Evolutionary conservation across 352 stramenopile species (phyloP), one percentile per base, ranked within the genome.

Genomic region (Globisporangium solare): DNA sequence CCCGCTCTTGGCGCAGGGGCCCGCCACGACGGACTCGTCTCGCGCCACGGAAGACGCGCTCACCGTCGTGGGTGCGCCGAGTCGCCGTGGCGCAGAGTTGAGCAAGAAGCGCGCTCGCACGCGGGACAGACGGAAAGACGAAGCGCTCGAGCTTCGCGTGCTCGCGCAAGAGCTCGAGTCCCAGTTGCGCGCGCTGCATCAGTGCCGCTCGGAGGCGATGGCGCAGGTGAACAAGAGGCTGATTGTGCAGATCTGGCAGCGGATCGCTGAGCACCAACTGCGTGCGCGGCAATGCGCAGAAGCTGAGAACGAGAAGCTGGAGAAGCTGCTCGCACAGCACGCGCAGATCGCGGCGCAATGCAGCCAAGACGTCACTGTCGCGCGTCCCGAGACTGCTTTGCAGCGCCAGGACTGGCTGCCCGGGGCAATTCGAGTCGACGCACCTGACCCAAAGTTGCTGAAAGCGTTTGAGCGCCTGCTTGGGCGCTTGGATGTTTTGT

Each of bases 211-310:
- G 2, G 15, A 39, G 13, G 27, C 32, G 42, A 32, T 52, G 12
- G 42, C 45, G 53, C 27, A 27, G 8, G 45, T 35, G 27, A 35
- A 51, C 42, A 59, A 51, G 42, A 40, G 42, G 27, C 27, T 35
- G 27, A 35, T 35, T 24, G 27, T 50, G 27, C 53, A 43, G 27
- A 52, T 50, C 11, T 59, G 53, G 53, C 53, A 52, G 42, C 24
- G 42, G n/a, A 27, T 59, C n/a, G 53, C 53, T 10, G 15, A 17
- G 53, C 53, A 42, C n/a, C 53, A 59, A 43, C 32, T 35, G 2
- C 27, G 10, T 4, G 45, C 47, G 31, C 53, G 53, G 20, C 24
- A 43, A 27, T 43, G 32, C 42, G 18, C 53, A 5, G 53, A 59
- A 18, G 6, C 6, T 10, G 53, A 59, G 31, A 59, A 59, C 53